phyloP scores from a whole-genome alignment of 208 protist species.

The Leishmania guyanensis region DNA sequence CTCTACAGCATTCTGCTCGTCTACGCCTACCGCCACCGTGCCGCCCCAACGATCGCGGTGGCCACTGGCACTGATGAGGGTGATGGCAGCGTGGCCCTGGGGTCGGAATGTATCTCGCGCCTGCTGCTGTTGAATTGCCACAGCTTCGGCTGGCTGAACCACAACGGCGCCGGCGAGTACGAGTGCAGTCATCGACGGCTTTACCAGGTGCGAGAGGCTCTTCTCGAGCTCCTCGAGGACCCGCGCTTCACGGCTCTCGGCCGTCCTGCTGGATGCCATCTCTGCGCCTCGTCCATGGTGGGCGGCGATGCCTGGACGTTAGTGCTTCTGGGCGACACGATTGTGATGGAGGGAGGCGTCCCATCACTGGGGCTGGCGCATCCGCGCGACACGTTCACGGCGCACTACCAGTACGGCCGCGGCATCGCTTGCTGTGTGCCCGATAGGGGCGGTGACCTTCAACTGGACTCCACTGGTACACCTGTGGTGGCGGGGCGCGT shows the following conservation, averaged over 20 bases:
- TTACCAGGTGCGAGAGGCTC: slow-evolving; percentile 33
- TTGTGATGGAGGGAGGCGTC: slow-evolving; percentile 67
- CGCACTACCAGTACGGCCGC: slow-evolving; percentile 62
- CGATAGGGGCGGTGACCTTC: slow-evolving; percentile 3
- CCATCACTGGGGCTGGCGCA: slow-evolving; percentile 48
- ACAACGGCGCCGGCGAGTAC: slow-evolving; percentile 50
- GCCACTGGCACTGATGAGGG: not conserved
- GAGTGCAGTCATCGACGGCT: slow-evolving; percentile 44
- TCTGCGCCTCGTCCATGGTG: slow-evolving; percentile 11
- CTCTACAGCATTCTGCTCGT: slow-evolving; percentile 50
- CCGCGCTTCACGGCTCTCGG: slow-evolving; percentile 34
- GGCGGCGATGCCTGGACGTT: slow-evolving; percentile 31
- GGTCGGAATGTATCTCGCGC: slow-evolving; percentile 30
- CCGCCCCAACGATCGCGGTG: not conserved
- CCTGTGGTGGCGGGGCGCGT: not conserved
- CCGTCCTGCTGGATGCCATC: slow-evolving; percentile 20
- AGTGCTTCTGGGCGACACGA: slow-evolving; percentile 57
- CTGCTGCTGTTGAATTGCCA: slow-evolving; percentile 71
- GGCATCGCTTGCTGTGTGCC: slow-evolving; percentile 65
- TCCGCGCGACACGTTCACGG: slow-evolving; percentile 34
- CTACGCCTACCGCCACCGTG: slow-evolving; percentile 17
- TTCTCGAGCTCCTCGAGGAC: slow-evolving; percentile 34
- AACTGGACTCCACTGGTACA: not conserved
- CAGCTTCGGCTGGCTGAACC: slow-evolving; percentile 64
- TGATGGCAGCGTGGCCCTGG: not conserved